These are phyloP conservation scores for Trichomonas vaginalis DNA, from an alignment of 208 protist genomes.

Conservation along the genomic window DNA sequence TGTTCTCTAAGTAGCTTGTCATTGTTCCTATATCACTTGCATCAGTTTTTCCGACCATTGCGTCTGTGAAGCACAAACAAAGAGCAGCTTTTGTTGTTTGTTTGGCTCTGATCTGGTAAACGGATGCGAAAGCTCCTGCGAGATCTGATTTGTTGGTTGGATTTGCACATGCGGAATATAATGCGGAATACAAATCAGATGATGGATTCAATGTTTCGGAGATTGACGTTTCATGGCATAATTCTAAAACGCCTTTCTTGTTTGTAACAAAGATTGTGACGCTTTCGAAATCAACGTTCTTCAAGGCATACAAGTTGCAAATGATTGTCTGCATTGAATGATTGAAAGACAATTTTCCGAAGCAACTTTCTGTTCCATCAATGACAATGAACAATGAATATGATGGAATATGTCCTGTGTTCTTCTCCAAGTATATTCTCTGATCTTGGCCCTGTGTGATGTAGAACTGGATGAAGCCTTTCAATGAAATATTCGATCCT, in stretches of 20 bases:
- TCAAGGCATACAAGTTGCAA: neutral
- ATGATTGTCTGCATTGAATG: neutral
- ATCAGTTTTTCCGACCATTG: neutral
- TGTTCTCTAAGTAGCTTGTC: neutral
- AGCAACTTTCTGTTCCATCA: neutral
- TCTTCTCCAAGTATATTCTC: neutral
- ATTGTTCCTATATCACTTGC: neutral
- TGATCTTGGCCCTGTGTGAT: neutral
- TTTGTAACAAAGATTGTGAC: neutral
- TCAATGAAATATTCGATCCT: neutral
- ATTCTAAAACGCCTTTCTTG: neutral
- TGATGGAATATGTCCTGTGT: neutral
- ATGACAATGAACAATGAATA: constrained; percentile 2
- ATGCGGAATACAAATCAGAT: neutral
- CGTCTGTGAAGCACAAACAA: neutral
- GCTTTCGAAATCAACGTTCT: neutral
- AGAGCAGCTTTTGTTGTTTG: neutral
- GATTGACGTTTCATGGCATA: neutral
- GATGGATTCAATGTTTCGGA: neutral
- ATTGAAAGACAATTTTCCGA: neutral
- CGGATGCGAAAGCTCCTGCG: neutral
- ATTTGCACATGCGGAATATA: neutral
- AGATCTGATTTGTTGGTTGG: neutral
- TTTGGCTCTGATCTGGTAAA: neutral
- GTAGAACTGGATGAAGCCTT: neutral